Percentiles rank a stretch among this genome's conserved stretches.
Evolutionary conservation across 352 stramenopile species (phyloP).

Genomic region (Phytophthora citricola): DNA sequence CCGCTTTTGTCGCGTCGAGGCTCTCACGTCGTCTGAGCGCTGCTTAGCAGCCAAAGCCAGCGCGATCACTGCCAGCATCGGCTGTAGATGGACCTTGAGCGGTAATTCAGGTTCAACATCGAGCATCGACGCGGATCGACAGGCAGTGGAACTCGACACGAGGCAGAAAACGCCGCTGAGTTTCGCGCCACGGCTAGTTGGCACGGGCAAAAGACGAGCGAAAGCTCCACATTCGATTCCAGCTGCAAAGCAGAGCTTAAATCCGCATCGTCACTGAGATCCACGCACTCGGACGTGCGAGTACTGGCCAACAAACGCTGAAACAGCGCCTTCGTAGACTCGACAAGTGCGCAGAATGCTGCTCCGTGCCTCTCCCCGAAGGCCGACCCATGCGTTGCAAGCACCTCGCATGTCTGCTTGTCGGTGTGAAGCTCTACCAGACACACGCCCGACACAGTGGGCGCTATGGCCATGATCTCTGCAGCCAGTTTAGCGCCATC

Average conservation of each 20-base stretch:
- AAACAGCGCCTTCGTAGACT: slow-evolving; percentile 33
- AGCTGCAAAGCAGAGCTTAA: slow-evolving; percentile 36
- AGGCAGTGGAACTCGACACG: slow-evolving; percentile 15
- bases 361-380: slow-evolving; percentile 10
- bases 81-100: slow-evolving; percentile 44
- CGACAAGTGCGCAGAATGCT: slow-evolving; percentile 23
- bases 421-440: slow-evolving; percentile 56
- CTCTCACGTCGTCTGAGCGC: slow-evolving; percentile 63
- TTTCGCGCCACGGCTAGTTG: slow-evolving; percentile 39
- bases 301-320: slow-evolving; percentile 49
- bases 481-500: slow-evolving; percentile 41
- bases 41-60: slow-evolving; percentile 58
- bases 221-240: slow-evolving; percentile 19
- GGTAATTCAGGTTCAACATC: slow-evolving; percentile 17
- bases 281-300: slow-evolving; percentile 37
- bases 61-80: slow-evolving; percentile 55
- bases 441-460: slow-evolving; percentile 46
- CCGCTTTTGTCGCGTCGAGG: slow-evolving; percentile 69
- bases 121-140: slow-evolving; percentile 28
- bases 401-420: slow-evolving; percentile 44
- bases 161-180: slow-evolving; percentile 58
- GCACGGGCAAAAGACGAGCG: slow-evolving; percentile 62
- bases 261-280: slow-evolving; percentile 47
- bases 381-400: slow-evolving; percentile 30
- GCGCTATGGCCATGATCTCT: slow-evolving; percentile 33